phyloP scores from a whole-genome alignment of 2,329 filamentous ascomycete genomes.

The Neophaeococcomyces aloes region DNA sequence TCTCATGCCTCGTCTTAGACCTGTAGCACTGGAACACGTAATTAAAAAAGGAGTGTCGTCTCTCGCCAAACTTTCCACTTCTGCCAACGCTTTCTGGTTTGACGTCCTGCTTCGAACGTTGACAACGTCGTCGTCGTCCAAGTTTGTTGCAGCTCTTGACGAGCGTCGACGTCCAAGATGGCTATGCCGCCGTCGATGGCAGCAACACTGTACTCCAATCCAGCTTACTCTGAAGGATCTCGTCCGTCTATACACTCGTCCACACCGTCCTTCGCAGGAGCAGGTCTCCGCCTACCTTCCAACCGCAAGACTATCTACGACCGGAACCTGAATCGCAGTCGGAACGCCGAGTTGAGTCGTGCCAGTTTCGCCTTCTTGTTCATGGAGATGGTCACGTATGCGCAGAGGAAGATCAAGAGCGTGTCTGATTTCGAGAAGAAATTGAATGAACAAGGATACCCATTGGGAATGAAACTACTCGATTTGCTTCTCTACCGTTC shows the following conservation, averaged over 20 bases:
- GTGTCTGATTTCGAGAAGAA: slow-evolving; percentile 90
- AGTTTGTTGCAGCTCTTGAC: not conserved
- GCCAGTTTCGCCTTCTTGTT: slow-evolving; percentile 94
- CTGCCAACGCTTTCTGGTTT: too few species aligned
- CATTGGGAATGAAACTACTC: slow-evolving; percentile 84
- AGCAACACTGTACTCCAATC: slow-evolving; percentile 1
- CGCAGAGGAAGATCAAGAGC: slow-evolving; percentile 77
- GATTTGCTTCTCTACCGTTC: slow-evolving; percentile 85
- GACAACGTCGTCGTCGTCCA: not conserved
- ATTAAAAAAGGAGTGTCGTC: slow-evolving; percentile 2
- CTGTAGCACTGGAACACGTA: not conserved
- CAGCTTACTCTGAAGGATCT: not conserved
- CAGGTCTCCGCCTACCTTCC: slow-evolving; percentile 72
- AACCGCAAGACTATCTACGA: slow-evolving; percentile 98
- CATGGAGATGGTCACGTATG: slow-evolving; percentile 91
- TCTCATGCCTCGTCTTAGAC: too few species aligned
- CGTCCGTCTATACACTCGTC: slow-evolving; percentile 12
- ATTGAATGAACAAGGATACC: slow-evolving; percentile 83
- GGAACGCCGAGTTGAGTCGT: slow-evolving; percentile 80
- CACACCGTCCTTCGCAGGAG: slow-evolving; percentile 24
- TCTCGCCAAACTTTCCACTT: slow-evolving; percentile 11
- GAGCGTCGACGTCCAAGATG: not conserved
- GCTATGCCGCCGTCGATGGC: not conserved
- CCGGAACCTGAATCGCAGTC: slow-evolving; percentile 79
- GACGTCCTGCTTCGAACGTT: too few species aligned